A percentile compares a stretch with the other conserved stretches of the same genome.
Evolutionary conservation across 768 basidiomycete genomes (phyloP).

Genomic region (Tylopilus balloui): DNA sequence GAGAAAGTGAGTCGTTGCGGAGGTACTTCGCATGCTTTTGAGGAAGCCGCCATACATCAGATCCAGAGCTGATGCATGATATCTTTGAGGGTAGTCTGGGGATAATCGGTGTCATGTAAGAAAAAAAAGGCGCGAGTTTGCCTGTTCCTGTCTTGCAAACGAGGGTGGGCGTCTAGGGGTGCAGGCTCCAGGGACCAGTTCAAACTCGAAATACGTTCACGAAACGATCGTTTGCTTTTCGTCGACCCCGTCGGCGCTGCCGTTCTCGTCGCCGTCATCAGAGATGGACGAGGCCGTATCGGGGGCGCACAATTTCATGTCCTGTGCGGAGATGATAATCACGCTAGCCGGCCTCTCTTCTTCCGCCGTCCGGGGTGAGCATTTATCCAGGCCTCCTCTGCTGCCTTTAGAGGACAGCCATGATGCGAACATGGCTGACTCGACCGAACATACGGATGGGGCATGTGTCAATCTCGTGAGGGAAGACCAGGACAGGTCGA

Average conservation of each 20-base stretch:
- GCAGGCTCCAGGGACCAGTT: not conserved
- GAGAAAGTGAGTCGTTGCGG: too few species aligned
- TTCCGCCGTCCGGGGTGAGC: not conserved
- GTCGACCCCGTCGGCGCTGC: not conserved
- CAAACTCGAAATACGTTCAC: not conserved
- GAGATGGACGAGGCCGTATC: not conserved
- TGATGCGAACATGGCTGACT: not conserved
- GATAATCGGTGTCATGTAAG: too few species aligned
- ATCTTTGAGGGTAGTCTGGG: too few species aligned
- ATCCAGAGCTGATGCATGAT: too few species aligned
- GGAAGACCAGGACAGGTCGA: not conserved
- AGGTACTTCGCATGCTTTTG: too few species aligned
- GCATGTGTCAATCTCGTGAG: not conserved
- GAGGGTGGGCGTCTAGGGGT: not conserved
- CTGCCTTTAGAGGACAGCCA: not conserved
- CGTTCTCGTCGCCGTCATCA: too few species aligned
- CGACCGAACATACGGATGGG: not conserved
- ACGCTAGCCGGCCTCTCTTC: not conserved
- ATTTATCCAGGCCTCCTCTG: conserved; percentile 2
- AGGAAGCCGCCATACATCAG: too few species aligned
- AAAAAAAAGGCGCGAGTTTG: not conserved
- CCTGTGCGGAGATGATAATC: not conserved
- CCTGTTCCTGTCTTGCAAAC: not conserved
- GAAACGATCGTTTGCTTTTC: not conserved
- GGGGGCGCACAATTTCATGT: not conserved